phyloP scores from a whole-genome alignment of 306 rosid species.

The Ziziphus jujuba region DNA sequence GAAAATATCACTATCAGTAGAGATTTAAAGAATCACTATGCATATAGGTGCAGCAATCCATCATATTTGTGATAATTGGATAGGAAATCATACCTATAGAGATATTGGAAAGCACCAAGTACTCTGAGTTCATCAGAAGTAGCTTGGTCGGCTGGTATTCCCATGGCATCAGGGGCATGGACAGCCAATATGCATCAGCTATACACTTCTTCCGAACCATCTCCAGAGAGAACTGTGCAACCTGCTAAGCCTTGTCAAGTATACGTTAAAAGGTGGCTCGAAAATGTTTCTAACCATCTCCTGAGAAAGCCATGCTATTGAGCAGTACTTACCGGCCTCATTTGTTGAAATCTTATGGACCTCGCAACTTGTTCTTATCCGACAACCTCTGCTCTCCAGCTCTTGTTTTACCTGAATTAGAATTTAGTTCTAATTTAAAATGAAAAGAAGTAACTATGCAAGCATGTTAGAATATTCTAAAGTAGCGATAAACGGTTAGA shows the following conservation, averaged over 20 bases:
- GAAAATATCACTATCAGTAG: constrained; percentile 82
- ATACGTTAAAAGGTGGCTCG: background rate
- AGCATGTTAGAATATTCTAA: background rate
- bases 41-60: too few species aligned
- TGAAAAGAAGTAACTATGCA: background rate
- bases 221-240: constrained; percentile 50
- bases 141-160: constrained; percentile 72
- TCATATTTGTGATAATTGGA: background rate
- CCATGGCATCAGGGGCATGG: constrained; percentile 80
- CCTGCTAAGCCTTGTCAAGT: constrained; percentile 44
- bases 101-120: constrained; percentile 90
- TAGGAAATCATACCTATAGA: constrained; percentile 54
- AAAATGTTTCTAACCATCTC: too few species aligned
- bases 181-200: constrained; percentile 67
- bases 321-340: constrained; percentile 48
- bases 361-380: constrained; percentile 49
- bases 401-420: constrained; percentile 65
- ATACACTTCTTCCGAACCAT: constrained; percentile 56
- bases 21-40: constrained; percentile 42
- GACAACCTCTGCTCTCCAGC: constrained; percentile 59
- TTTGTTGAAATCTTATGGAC: constrained; percentile 52
- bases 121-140: constrained; percentile 69
- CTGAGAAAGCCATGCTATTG: background rate
- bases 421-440: background rate
- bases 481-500: too few species aligned